These are phyloP conservation scores for Sporormia fimetaria DNA, from an alignment of 495 filamentous ascomycete species.

Conservation along the genomic window DNA sequence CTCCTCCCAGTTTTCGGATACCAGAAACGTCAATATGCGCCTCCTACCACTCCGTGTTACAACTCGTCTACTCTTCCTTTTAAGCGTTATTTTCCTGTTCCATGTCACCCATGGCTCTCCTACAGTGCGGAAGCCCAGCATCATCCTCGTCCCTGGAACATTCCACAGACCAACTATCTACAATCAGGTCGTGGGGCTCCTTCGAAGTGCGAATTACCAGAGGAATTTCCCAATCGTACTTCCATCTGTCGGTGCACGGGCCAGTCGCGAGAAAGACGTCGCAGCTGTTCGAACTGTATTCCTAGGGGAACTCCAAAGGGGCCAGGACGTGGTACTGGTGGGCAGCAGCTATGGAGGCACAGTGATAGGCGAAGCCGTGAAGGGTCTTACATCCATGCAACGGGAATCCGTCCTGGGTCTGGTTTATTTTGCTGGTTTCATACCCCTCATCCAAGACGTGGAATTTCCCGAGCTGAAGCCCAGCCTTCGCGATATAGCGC, in stretches of 20 bases:
- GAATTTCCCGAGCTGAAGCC: neutral
- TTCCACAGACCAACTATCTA: slow-evolving; percentile 6
- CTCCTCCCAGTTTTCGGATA: too few relatives aligned
- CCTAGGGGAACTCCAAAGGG: neutral
- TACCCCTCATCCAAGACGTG: slow-evolving; percentile 11
- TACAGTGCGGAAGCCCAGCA: neutral
- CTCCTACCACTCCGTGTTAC: too few relatives aligned
- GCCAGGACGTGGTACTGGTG: slow-evolving; percentile 13
- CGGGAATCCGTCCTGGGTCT: slow-evolving; percentile 6
- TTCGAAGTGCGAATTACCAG: slow-evolving; percentile 2
- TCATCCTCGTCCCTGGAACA: slow-evolving; percentile 14
- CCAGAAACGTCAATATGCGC: too few relatives aligned
- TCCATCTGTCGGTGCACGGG: slow-evolving; percentile 4
- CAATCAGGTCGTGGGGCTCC: slow-evolving; percentile 1
- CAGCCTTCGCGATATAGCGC: slow-evolving; percentile 4
- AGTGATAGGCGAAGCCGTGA: slow-evolving; percentile 16
- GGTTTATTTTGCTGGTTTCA: slow-evolving; percentile 4
- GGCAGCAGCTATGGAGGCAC: slow-evolving; percentile 16
- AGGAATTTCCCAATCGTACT: neutral
- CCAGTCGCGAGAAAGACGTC: slow-evolving; percentile 3
- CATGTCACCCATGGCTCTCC: neutral
- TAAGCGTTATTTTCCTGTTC: too few relatives aligned
- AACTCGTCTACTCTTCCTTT: too few relatives aligned
- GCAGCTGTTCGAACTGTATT: slow-evolving; percentile 1
- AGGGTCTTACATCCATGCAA: slow-evolving; percentile 1